Conservation (phyloP, 1,139 yeast genomes). For the Scheffersomyces insectosa region DNA sequence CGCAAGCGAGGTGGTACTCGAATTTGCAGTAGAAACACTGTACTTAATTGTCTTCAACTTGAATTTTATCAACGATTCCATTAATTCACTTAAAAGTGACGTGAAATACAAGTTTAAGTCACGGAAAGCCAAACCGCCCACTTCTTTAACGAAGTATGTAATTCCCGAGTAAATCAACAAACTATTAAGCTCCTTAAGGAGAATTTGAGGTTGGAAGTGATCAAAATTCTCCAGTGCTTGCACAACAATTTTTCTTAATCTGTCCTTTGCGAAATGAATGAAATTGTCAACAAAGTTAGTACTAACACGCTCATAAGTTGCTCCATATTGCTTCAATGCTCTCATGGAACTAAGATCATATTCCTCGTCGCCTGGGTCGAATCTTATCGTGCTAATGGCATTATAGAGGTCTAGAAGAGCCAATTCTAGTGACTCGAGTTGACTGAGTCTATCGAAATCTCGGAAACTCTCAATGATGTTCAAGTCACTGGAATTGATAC, state of each 20-base stretch:
- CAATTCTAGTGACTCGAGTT: constrained; percentile 52
- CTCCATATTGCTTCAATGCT: constrained; percentile 70
- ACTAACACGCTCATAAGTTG: constrained; percentile 60
- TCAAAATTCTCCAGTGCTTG: constrained; percentile 27
- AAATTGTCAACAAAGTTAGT: constrained; percentile 53
- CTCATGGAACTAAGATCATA: constrained; percentile 65
- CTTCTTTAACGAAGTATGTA: constrained; percentile 64
- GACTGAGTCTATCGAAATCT: constrained; percentile 49
- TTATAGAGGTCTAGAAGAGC: constrained; percentile 60
- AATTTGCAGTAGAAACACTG: constrained; percentile 8
- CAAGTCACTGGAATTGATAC: constrained; percentile 60
- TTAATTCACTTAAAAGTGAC: constrained; percentile 24
- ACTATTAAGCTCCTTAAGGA: constrained; percentile 39
- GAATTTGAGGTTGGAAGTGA: constrained; percentile 22
- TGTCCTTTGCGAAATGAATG: constrained; percentile 42
- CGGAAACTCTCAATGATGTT: constrained; percentile 46
- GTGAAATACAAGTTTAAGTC: constrained; percentile 33
- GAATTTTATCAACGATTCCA: constrained; percentile 26
- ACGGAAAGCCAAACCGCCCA: constrained; percentile 19
- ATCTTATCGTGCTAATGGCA: constrained; percentile 63
- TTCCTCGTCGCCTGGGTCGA: constrained; percentile 35
- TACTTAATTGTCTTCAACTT: constrained; percentile 24
- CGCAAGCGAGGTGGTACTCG: constrained; percentile 9
- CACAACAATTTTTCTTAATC: constrained; percentile 38
- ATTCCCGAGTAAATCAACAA: constrained; percentile 61